A percentile compares a stretch with the other conserved stretches of the same genome.
Conservation (phyloP, 257 asterid species). For the Handroanthus guayacan region DNA sequence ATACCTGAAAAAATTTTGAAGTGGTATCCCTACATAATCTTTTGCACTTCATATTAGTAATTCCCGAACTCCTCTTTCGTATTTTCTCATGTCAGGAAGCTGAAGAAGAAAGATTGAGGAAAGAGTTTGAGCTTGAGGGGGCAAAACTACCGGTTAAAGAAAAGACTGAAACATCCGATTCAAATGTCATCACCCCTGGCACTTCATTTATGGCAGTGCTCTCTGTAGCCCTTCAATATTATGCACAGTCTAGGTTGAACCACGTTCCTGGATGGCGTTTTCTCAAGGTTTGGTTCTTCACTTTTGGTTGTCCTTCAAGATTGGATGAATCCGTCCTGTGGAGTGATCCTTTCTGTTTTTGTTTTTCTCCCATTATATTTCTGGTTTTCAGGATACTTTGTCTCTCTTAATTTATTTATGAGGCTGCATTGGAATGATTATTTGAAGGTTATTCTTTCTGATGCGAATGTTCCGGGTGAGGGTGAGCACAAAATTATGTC, state of each 20-base stretch:
- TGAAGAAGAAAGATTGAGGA: conserved; percentile 77
- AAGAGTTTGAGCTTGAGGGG: conserved; percentile 75
- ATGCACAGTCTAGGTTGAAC: conserved; percentile 82
- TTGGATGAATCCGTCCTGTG: conserved; percentile 44
- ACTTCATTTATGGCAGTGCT: conserved; percentile 94
- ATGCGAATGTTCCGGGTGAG: conserved; percentile 98
- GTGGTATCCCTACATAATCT: conserved; percentile 24
- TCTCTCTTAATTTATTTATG: conserved; percentile 53
- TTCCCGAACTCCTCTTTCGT: conserved; percentile 26
- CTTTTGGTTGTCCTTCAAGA: conserved; percentile 32
- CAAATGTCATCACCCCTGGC: conserved; percentile 97
- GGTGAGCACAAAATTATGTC: conserved; percentile 99
- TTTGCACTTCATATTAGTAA: conserved; percentile 29
- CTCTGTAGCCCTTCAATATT: conserved; percentile 92
- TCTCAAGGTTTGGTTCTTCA: conserved; percentile 69
- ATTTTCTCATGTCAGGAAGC: conserved; percentile 68
- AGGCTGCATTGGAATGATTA: conserved; percentile 67
- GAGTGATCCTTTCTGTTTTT: conserved; percentile 49
- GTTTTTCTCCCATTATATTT: conserved; percentile 36
- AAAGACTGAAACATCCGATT: conserved; percentile 89
- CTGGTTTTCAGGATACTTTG: conserved; percentile 52
- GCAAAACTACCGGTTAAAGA: conserved; percentile 60
- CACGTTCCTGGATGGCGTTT: conserved; percentile 81
- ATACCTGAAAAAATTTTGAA: conserved; percentile 17
- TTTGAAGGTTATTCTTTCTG: conserved; percentile 95